A percentile compares a stretch with the other conserved stretches of the same genome.
Evolutionary conservation across 1,284 basidiomycete species (phyloP).

Genomic region (Ustilago lituana): DNA sequence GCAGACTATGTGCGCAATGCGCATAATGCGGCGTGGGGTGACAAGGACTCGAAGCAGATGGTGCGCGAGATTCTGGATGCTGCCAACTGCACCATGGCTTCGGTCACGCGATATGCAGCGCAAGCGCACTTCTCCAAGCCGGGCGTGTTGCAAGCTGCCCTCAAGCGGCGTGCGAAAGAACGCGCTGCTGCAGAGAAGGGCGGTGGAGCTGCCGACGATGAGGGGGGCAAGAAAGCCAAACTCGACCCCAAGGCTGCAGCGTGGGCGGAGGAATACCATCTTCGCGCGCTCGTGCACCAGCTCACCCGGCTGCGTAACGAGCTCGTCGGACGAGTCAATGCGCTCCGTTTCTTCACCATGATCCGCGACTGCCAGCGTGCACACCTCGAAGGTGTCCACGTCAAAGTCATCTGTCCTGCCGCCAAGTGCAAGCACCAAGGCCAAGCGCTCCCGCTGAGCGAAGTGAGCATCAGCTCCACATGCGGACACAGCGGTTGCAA

Average conservation of each 20-base stretch:
- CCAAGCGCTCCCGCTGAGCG: conserved; percentile 20
- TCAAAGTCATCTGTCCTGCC: conserved; percentile 42
- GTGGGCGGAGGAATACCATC: conserved; percentile 48
- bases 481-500: conserved; percentile 55
- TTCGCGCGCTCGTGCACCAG: conserved; percentile 50
- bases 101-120: conserved; percentile 26
- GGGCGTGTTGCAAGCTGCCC: conserved; percentile 37
- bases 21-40: conserved; percentile 72
- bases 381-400: conserved; percentile 32
- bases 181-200: conserved; percentile 32
- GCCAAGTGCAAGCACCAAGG: conserved; percentile 31
- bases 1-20: conserved; percentile 77
- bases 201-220: conserved; percentile 28
- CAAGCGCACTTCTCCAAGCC: conserved; percentile 18
- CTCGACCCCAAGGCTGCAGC: conserved; percentile 34
- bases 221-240: conserved; percentile 28
- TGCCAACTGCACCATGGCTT: conserved; percentile 59
- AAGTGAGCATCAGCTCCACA: conserved; percentile 45
- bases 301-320: conserved; percentile 55
- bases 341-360: conserved; percentile 55
- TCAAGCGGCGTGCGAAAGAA: conserved; percentile 44
- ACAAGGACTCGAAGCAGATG: conserved; percentile 77
- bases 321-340: conserved; percentile 46
- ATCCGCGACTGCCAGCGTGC: conserved; percentile 54
- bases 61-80: conserved; percentile 74